Evolutionary conservation across 1,284 basidiomycete species (phyloP).

Genomic region (Sanghuangporus sanghuang): DNA sequence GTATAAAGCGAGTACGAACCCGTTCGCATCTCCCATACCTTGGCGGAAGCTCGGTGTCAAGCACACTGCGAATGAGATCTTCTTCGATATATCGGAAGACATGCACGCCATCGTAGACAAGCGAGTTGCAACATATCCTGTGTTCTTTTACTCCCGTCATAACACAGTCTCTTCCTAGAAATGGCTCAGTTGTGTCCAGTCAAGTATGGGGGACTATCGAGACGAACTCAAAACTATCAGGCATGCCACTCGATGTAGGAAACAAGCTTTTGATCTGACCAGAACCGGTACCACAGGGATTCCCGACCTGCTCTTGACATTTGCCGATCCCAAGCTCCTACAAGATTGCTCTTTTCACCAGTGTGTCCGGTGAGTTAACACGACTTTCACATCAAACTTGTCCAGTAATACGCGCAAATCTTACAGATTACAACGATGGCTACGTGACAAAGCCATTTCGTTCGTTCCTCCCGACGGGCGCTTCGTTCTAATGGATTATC

Average conservation of each 20-base stretch:
- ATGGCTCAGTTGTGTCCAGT: conserved; percentile 69
- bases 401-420: neutral
- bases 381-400: neutral
- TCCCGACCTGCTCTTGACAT: conserved; percentile 80
- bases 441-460: conserved; percentile 73
- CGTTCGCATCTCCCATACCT: conserved; percentile 90
- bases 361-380: conserved; percentile 65
- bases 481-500: conserved; percentile 86
- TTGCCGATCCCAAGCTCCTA: conserved; percentile 74
- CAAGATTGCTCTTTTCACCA: conserved; percentile 85
- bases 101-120: conserved; percentile 82
- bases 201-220: conserved; percentile 79
- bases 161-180: conserved; percentile 36
- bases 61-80: conserved; percentile 90
- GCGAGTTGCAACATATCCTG: conserved; percentile 30
- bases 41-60: conserved; percentile 87
- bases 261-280: neutral
- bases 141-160: neutral
- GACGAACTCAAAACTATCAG: conserved; percentile 78
- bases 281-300: conserved; percentile 49
- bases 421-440: conserved; percentile 73
- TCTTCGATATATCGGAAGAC: conserved; percentile 87
- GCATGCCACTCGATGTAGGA: conserved; percentile 31
- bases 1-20: conserved; percentile 43
- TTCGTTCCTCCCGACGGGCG: conserved; percentile 94